Percentiles rank a stretch among this genome's conserved stretches.
phyloP scores from a whole-genome alignment of 1,284 basidiomycete genomes.

The Acaromyces ingoldii region DNA sequence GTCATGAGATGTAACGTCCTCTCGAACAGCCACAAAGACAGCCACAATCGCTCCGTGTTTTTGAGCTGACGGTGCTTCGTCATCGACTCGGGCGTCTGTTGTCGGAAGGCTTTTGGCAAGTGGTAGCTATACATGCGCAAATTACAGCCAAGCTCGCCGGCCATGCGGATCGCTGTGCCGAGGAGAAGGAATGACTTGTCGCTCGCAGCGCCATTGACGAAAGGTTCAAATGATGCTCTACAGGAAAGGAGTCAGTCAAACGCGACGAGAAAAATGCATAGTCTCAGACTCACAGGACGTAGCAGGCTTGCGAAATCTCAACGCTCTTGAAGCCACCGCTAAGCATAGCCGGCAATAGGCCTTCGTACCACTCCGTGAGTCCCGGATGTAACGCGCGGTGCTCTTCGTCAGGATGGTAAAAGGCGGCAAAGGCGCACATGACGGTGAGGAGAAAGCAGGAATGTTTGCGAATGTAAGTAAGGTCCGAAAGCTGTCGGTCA shows the following conservation, averaged over 20 bases:
- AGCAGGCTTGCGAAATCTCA: conserved; percentile 29
- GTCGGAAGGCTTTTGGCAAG: not conserved
- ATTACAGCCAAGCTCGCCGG: conserved; percentile 28
- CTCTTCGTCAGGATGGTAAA: conserved; percentile 11
- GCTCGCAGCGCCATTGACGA: conserved; percentile 16
- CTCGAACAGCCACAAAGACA: conserved; percentile 27
- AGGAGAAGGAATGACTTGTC: conserved; percentile 29
- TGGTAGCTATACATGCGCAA: conserved; percentile 19
- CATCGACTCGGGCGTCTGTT: conserved; percentile 1
- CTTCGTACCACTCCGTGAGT: too few relatives aligned
- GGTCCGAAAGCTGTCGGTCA: conserved; percentile 21
- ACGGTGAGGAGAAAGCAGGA: conserved; percentile 25
- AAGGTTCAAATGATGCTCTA: too few relatives aligned
- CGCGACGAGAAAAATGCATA: too few relatives aligned
- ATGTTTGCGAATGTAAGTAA: conserved; percentile 26
- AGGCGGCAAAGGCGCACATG: conserved; percentile 18
- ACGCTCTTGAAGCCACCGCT: conserved; percentile 26
- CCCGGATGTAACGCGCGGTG: too few relatives aligned
- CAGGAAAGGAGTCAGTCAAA: too few relatives aligned
- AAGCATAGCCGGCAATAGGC: conserved; percentile 15
- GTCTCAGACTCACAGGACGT: conserved; percentile 15
- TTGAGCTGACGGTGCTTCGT: conserved; percentile 25
- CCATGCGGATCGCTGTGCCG: conserved; percentile 22
- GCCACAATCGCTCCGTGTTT: conserved; percentile 29
- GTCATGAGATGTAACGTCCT: too few relatives aligned